Evolutionary conservation across 768 basidiomycete genomes (phyloP).

Genomic region (Podaxis sp.): DNA sequence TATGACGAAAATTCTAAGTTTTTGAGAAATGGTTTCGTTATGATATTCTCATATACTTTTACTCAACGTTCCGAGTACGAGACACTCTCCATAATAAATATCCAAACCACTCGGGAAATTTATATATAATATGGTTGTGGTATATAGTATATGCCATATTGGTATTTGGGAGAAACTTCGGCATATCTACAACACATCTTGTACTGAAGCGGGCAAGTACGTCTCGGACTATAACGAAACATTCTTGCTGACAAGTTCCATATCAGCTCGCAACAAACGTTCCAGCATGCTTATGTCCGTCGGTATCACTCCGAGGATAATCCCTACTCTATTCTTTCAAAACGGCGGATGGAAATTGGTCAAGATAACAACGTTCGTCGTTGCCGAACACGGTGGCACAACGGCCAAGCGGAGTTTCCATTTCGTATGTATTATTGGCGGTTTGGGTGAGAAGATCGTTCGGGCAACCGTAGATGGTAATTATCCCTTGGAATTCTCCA

Average conservation of each 20-base stretch:
- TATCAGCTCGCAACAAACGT: neutral
- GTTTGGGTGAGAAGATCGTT: too few relatives aligned
- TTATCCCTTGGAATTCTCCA: too few relatives aligned
- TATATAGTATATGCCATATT: neutral
- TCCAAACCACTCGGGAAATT: neutral
- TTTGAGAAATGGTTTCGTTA: neutral
- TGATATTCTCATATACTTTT: neutral
- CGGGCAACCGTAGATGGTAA: too few relatives aligned
- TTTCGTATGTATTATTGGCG: too few relatives aligned
- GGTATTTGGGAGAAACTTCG: constrained; percentile 3
- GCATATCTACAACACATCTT: neutral
- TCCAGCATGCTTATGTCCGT: neutral
- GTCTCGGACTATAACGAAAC: neutral
- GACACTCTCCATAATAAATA: neutral
- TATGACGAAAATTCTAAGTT: too few relatives aligned
- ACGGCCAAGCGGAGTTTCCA: too few relatives aligned
- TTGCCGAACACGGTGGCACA: neutral
- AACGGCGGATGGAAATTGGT: neutral
- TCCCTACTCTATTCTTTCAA: neutral
- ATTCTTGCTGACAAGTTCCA: neutral
- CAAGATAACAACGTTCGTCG: neutral
- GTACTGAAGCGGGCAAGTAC: neutral
- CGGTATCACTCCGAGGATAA: neutral
- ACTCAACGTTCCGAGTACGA: neutral
- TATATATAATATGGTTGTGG: neutral